Base-by-base conservation (phyloP, 331 rosid genomes). In the Cucumis variabilis region DNA sequence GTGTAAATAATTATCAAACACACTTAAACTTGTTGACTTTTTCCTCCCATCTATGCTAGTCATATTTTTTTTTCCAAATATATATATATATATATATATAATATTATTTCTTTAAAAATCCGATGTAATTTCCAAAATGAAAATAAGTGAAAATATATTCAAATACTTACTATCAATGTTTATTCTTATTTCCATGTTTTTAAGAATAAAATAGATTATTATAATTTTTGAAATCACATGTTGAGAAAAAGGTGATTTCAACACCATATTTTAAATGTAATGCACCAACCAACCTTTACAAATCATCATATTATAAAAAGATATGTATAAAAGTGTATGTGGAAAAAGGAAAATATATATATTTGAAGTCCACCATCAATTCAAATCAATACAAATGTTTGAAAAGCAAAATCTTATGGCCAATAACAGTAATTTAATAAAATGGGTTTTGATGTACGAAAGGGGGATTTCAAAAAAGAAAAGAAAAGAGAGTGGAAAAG, bases 361-460 rank as follows among this genome's bases (percentile, higher is more conserved):
- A 5, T 70, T 70, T 28, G 0, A 70, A 70, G 76, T 70, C 37
- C 76, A 70, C 46, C 48, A 28, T 70, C 12, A 70, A 44, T 44
- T 37, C 44, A 37, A 37, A 4, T 37, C 44, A 4, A 70, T 0
- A 37, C 78, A 33, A 50, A 30, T 33, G 78, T 72, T 72, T 72
- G 24, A 72, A 72, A 72, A 72, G 75, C 12, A 9, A 14, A 15
- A 7, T 14, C 28, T 28, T 28, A 28, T 27, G 76, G 46, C 23
- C 2, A 70, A 70, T 70, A 70, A 70, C 27, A 68, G 74, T 71
- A 71, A 71, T 71, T 71, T 71, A 71, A 71, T 71, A 71, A 71
- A 71, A 28, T 71, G 48, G 48, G 76, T 71, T 37, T 73, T 73
- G 79, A 15, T 73, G 7, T 73, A 11, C 17, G 65, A 44, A 37